A percentile compares a stretch with the other conserved stretches of the same genome.
Evolutionary conservation across 441 rosid species (phyloP).

Genomic region (Adansonia gregorii): DNA sequence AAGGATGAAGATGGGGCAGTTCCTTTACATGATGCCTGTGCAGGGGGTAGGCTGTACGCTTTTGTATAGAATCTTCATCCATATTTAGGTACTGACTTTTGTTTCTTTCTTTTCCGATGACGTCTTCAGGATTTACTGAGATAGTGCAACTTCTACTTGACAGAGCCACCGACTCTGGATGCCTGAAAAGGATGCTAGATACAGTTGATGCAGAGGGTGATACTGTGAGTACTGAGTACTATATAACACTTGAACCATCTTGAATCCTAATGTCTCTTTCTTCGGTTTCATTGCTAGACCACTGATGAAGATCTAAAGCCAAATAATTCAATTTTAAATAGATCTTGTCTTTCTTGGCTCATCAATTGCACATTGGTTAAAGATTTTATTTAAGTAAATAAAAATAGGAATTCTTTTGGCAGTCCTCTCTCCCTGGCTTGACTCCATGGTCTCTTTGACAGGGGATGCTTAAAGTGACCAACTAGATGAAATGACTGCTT

Average conservation of each 20-base stretch:
- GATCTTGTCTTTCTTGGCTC: neutral
- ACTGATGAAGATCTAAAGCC: neutral
- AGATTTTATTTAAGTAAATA: neutral
- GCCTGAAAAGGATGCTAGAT: slow-evolving; percentile 67
- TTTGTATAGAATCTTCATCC: slow-evolving; percentile 8
- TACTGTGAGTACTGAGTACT: slow-evolving; percentile 55
- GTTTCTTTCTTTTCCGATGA: neutral
- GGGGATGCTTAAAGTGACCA: slow-evolving; percentile 1
- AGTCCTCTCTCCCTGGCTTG: neutral
- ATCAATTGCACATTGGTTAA: neutral
- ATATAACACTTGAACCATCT: slow-evolving; percentile 21
- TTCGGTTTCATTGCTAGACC: neutral
- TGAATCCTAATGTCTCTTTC: neutral
- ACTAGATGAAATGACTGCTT: neutral
- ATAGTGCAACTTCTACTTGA: slow-evolving; percentile 66
- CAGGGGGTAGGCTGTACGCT: slow-evolving; percentile 56
- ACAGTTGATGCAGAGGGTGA: slow-evolving; percentile 77
- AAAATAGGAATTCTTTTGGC: neutral
- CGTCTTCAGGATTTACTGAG: slow-evolving; percentile 62
- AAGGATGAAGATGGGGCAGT: slow-evolving; percentile 82
- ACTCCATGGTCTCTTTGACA: neutral
- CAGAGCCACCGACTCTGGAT: slow-evolving; percentile 51
- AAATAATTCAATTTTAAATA: neutral
- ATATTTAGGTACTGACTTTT: neutral
- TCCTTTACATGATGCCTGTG: slow-evolving; percentile 90